Evolutionary conservation across 495 filamentous ascomycete genomes (phyloP).

Genomic region (Pseudomonodictys pantanalensis): DNA sequence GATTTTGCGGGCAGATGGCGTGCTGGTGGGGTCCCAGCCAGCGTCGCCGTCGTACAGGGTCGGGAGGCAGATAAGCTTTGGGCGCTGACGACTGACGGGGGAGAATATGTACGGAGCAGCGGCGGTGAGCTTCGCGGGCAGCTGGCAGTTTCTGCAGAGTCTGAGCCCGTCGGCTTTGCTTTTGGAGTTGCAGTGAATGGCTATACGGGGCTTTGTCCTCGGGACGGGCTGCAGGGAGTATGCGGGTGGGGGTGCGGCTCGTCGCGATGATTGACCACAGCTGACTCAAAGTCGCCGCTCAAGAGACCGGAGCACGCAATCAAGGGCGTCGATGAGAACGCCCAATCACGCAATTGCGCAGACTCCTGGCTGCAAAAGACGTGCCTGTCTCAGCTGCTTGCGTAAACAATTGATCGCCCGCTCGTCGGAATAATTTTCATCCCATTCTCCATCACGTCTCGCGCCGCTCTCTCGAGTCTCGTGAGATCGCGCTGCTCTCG

Average conservation of each 20-base stretch:
- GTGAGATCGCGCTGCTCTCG: no score
- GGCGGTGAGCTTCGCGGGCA: neutral
- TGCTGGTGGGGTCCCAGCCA: conserved; percentile 16
- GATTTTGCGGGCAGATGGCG: conserved; percentile 21
- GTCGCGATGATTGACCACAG: neutral
- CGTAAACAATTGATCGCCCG: neutral
- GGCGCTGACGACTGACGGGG: neutral
- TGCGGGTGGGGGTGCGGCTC: no score
- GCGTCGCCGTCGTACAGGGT: no score
- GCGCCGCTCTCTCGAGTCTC: no score
- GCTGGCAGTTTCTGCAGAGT: neutral
- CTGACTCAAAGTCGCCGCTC: neutral
- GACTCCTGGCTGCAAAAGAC: neutral
- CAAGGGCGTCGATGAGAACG: neutral
- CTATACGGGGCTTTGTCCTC: neutral
- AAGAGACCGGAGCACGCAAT: conserved; percentile 2
- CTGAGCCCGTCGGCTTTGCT: neutral
- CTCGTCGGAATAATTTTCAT: no score
- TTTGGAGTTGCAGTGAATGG: neutral
- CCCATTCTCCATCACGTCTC: no score
- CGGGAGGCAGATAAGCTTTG: neutral
- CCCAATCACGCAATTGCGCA: neutral
- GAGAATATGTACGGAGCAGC: neutral
- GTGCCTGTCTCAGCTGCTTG: neutral
- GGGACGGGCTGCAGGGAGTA: neutral